Evolutionary conservation across 176 grass and related monocot genomes (phyloP).

Genomic region (Aegilops umbellulata): DNA sequence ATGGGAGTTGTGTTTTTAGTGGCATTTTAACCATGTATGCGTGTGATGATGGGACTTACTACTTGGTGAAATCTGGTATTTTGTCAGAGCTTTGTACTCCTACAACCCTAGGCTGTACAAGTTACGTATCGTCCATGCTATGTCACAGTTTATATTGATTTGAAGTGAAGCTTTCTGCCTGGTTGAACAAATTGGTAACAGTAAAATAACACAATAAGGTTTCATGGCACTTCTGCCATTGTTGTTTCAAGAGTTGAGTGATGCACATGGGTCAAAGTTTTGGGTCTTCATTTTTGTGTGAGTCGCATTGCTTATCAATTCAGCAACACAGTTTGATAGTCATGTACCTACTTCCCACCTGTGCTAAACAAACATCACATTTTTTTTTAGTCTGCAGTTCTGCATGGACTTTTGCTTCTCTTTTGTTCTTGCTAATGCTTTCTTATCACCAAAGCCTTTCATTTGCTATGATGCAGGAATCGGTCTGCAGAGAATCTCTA

Average conservation of each 20-base stretch:
- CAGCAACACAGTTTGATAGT: not conserved
- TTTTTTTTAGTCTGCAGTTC: not conserved
- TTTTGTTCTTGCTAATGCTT: constrained; percentile 1
- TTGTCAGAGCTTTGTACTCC: not conserved
- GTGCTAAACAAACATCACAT: not conserved
- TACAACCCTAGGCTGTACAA: not conserved
- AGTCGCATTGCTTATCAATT: not conserved
- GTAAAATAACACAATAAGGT: not conserved
- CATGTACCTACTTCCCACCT: not conserved
- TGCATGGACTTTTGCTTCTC: not conserved
- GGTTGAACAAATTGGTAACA: not conserved
- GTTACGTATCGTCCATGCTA: constrained; percentile 14
- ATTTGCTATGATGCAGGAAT: constrained; percentile 61
- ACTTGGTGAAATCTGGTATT: not conserved
- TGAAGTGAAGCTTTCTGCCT: not conserved
- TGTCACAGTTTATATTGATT: not conserved
- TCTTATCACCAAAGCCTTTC: not conserved
- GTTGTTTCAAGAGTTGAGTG: constrained; percentile 3
- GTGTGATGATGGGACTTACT: not conserved
- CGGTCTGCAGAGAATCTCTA: constrained; percentile 78
- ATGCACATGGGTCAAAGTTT: not conserved
- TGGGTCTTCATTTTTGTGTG: no score
- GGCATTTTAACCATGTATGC: constrained; percentile 17
- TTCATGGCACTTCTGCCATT: not conserved
- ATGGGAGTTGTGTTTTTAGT: not conserved